These are phyloP conservation scores for Vinca minor DNA, from an alignment of 257 asterid species.

Conservation along the genomic window DNA sequence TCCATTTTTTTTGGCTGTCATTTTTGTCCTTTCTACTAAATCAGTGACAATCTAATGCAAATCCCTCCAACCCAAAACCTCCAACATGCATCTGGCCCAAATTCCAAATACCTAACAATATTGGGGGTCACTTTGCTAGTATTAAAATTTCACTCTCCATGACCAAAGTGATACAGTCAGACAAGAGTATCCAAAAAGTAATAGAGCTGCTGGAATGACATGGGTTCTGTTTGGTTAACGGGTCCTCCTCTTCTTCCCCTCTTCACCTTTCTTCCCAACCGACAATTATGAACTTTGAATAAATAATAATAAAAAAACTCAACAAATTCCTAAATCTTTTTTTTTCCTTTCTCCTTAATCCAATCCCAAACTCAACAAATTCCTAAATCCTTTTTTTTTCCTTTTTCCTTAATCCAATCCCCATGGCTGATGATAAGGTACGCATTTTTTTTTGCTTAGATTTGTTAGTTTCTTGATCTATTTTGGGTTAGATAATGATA, in stretches of 20 bases:
- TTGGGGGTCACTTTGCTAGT: too few relatives aligned
- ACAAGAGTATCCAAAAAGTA: too few relatives aligned
- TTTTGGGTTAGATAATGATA: conserved; percentile 33
- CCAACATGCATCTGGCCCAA: too few relatives aligned
- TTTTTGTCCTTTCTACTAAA: too few relatives aligned
- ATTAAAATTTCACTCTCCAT: too few relatives aligned
- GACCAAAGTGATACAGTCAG: too few relatives aligned
- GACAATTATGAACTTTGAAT: conserved; percentile 50
- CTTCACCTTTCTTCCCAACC: conserved; percentile 43
- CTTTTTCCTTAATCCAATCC: conserved; percentile 10
- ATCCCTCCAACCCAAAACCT: too few relatives aligned
- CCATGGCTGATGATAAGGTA: conserved; percentile 24
- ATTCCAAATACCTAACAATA: too few relatives aligned
- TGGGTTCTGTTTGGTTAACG: conserved; percentile 49
- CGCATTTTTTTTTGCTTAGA: conserved; percentile 9
- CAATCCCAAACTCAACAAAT: too few relatives aligned
- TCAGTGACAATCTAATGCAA: too few relatives aligned
- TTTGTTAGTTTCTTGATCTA: neutral
- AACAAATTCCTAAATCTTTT: conserved; percentile 13
- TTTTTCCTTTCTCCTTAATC: conserved; percentile 7
- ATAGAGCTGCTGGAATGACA: too few relatives aligned
- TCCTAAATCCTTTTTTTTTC: conserved; percentile 8
- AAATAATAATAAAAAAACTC: conserved; percentile 23
- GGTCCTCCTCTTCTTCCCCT: conserved; percentile 30
- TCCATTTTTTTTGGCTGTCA: too few relatives aligned